A percentile compares a stretch with the other conserved stretches of the same genome.
Evolutionary conservation across 495 filamentous ascomycete genomes (phyloP).

Genomic region (Chaetomidium leptoderma): DNA sequence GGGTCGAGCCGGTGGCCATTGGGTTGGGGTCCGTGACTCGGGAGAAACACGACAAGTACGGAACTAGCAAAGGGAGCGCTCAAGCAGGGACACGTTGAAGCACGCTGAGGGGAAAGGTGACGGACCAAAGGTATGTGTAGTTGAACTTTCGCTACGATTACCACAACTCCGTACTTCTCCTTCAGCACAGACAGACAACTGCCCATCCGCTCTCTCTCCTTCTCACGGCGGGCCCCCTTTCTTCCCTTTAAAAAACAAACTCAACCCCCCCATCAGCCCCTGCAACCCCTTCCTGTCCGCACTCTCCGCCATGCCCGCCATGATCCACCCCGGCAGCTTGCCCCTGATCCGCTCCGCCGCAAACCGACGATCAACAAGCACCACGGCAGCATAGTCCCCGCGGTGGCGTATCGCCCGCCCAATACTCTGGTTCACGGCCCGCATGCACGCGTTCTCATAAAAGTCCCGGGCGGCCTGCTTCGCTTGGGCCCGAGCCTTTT

Average conservation of each 20-base stretch:
- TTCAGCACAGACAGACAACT: no score
- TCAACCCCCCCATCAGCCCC: conserved; percentile 52
- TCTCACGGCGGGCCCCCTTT: background rate
- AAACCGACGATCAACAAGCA: conserved; percentile 80
- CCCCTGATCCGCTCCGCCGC: conserved; percentile 58
- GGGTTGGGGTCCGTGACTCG: no score
- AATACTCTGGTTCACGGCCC: conserved; percentile 94
- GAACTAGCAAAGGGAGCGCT: no score
- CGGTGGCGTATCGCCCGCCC: conserved; percentile 87
- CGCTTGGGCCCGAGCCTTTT: conserved; percentile 31
- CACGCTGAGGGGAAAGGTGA: no score
- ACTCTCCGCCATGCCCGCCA: conserved; percentile 50
- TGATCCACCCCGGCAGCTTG: conserved; percentile 90
- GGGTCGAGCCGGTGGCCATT: no score
- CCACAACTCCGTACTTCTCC: no score
- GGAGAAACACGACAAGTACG: no score
- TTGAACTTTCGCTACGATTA: no score
- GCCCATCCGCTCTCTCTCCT: background rate
- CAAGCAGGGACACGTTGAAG: no score
- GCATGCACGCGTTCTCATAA: conserved; percentile 94
- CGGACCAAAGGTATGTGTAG: no score
- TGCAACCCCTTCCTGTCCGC: conserved; percentile 45
- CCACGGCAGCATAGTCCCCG: conserved; percentile 83
- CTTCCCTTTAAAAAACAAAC: conserved; percentile 54
- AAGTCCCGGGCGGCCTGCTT: conserved; percentile 74